Evolutionary conservation across 805 yeast species (phyloP).

Genomic region (Candida manassasensis): DNA sequence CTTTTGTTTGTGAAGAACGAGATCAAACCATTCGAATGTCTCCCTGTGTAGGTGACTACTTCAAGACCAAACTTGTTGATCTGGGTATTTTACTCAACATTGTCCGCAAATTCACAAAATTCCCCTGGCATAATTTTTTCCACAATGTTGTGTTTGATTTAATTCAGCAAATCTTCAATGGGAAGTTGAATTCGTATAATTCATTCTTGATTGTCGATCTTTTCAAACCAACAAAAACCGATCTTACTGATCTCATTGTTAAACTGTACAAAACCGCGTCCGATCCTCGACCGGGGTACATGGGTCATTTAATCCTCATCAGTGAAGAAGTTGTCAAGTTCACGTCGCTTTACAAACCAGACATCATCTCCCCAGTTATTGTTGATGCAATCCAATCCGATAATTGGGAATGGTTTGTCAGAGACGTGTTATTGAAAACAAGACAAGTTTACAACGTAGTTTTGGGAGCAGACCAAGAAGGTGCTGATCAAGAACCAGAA

Average conservation of each 20-base stretch:
- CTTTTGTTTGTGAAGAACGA: constrained; percentile 37
- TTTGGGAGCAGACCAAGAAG: constrained; percentile 43
- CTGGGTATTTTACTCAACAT: constrained; percentile 63
- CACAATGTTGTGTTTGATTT: constrained; percentile 97
- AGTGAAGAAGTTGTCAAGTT: constrained; percentile 96
- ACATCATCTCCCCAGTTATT: constrained; percentile 50
- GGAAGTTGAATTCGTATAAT: constrained; percentile 84
- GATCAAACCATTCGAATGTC: constrained; percentile 36
- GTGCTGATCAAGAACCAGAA: constrained; percentile 11
- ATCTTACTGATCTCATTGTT: constrained; percentile 26
- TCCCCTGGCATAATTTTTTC: constrained; percentile 96
- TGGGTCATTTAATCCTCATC: constrained; percentile 93
- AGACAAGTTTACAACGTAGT: constrained; percentile 55
- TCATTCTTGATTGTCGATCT: constrained; percentile 41
- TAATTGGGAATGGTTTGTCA: constrained; percentile 49
- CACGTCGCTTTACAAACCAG: constrained; percentile 55
- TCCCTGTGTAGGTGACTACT: constrained; percentile 81
- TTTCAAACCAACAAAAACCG: constrained; percentile 16
- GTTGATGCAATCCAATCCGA: constrained; percentile 45
- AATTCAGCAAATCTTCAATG: constrained; percentile 90
- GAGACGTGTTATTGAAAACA: constrained; percentile 45
- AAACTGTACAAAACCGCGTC: constrained; percentile 17
- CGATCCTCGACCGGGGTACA: constrained; percentile 78
- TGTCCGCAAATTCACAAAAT: constrained; percentile 69
- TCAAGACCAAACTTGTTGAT: constrained; percentile 79